Conservation (phyloP, 2,329 filamentous ascomycete species). For the Xylaria sp. region DNA sequence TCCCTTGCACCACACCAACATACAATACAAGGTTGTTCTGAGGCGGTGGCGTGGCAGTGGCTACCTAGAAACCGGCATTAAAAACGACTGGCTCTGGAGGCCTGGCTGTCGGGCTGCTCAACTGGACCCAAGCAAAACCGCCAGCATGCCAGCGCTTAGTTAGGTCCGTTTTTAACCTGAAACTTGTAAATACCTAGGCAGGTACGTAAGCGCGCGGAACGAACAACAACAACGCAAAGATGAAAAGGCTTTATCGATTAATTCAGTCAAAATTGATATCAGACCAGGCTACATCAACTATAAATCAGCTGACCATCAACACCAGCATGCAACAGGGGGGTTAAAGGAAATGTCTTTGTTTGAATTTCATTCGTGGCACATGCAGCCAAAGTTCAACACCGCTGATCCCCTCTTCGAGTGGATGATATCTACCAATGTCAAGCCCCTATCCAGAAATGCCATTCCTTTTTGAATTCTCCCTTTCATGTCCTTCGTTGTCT, state of each 20-base stretch:
- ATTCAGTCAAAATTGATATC: too few relatives aligned
- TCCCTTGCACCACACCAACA: background rate
- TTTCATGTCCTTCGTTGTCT: constrained; percentile 41
- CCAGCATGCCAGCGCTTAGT: background rate
- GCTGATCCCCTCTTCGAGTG: constrained; percentile 11
- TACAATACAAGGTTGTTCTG: too few relatives aligned
- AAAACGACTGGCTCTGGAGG: background rate
- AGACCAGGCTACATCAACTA: too few relatives aligned
- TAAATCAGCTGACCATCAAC: background rate
- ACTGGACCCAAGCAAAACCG: background rate
- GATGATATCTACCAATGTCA: constrained; percentile 24
- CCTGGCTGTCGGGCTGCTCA: background rate
- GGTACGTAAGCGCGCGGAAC: too few relatives aligned
- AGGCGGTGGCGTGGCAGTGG: too few relatives aligned
- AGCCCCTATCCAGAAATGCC: constrained; percentile 16
- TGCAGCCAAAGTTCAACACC: constrained; percentile 10
- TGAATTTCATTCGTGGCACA: constrained; percentile 21
- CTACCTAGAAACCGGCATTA: background rate
- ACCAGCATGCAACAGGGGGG: background rate
- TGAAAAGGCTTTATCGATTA: too few relatives aligned
- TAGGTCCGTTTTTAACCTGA: background rate
- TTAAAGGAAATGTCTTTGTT: constrained; percentile 3
- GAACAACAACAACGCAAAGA: too few relatives aligned
- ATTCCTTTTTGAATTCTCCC: background rate
- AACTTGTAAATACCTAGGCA: too few relatives aligned